phyloP scores from a whole-genome alignment of 805 yeast species.

The Candida sphagnicola region DNA sequence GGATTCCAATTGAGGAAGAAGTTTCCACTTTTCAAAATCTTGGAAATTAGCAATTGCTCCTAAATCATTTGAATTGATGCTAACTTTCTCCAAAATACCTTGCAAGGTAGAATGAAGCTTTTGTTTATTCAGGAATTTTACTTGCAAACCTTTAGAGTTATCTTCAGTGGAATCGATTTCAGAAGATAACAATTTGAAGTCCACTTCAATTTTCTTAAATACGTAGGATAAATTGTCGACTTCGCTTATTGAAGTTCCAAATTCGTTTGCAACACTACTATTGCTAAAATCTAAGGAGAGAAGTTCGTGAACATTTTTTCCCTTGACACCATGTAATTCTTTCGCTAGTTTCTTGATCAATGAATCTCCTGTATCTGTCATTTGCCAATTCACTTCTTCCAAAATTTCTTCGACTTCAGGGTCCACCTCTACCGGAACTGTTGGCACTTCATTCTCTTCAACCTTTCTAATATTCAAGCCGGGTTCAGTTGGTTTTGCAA shows the following conservation, averaged over 20 bases:
- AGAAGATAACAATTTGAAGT: conserved; percentile 44
- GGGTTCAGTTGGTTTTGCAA: conserved; percentile 6
- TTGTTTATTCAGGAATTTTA: conserved; percentile 77
- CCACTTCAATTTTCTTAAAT: conserved; percentile 38
- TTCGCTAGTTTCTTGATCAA: conserved; percentile 54
- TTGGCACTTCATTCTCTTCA: neutral
- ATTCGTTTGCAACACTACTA: conserved; percentile 27
- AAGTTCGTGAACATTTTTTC: conserved; percentile 51
- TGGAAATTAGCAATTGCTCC: conserved; percentile 41
- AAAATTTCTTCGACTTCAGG: conserved; percentile 61
- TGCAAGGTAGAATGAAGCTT: conserved; percentile 66
- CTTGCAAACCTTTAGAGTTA: conserved; percentile 78
- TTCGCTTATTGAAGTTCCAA: conserved; percentile 29
- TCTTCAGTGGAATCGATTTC: conserved; percentile 70
- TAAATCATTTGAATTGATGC: conserved; percentile 56
- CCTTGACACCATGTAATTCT: conserved; percentile 61
- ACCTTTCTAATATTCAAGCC: conserved; percentile 15
- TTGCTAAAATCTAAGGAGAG: conserved; percentile 33
- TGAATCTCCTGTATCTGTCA: conserved; percentile 57
- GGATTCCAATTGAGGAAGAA: conserved; percentile 46
- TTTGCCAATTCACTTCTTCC: conserved; percentile 75
- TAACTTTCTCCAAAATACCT: conserved; percentile 65
- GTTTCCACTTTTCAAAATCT: conserved; percentile 44
- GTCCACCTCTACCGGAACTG: conserved; percentile 25
- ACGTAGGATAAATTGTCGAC: conserved; percentile 32